Conservation (phyloP, 495 filamentous ascomycete genomes). For the Lasiosphaeria hispida region DNA sequence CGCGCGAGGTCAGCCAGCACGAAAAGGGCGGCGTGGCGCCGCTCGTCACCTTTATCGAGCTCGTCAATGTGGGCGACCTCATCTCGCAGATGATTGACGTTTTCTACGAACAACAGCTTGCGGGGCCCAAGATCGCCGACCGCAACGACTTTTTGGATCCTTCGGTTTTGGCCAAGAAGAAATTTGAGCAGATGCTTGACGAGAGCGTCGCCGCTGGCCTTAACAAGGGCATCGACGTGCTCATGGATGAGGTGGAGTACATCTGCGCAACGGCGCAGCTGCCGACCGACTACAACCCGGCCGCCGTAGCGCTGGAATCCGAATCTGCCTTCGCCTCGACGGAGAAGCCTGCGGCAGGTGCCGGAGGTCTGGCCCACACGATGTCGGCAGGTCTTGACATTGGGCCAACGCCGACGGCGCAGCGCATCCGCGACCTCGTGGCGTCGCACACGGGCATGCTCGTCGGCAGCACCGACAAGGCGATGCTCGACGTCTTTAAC, state of each 20-base stretch:
- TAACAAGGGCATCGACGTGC: conserved; percentile 95
- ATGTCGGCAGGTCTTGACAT: conserved; percentile 57
- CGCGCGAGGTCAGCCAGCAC: conserved; percentile 76
- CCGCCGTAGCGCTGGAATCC: conserved; percentile 39
- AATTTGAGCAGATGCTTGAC: conserved; percentile 98
- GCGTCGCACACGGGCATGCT: conserved; percentile 88
- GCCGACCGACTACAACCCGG: conserved; percentile 87
- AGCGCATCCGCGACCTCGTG: conserved; percentile 77
- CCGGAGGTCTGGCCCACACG: neutral
- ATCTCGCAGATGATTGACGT: conserved; percentile 99
- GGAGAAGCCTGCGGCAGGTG: neutral
- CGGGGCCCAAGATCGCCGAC: conserved; percentile 77
- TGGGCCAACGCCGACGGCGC: conserved; percentile 74
- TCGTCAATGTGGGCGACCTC: conserved; percentile 96
- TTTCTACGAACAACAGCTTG: conserved; percentile 94
- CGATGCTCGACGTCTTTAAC: conserved; percentile 96
- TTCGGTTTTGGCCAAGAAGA: conserved; percentile 90
- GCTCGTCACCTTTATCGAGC: conserved; percentile 91
- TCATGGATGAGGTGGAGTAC: conserved; percentile 98
- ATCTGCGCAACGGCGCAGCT: conserved; percentile 85
- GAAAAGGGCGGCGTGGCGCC: conserved; percentile 74
- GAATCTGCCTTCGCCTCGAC: conserved; percentile 20
- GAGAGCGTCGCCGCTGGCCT: conserved; percentile 93
- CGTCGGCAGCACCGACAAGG: conserved; percentile 90
- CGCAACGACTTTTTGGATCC: conserved; percentile 92